Percentiles rank a stretch among this genome's conserved stretches.
Evolutionary conservation across 2,329 filamentous ascomycete genomes (phyloP).

Genomic region (Hymenoscyphus salicellus): DNA sequence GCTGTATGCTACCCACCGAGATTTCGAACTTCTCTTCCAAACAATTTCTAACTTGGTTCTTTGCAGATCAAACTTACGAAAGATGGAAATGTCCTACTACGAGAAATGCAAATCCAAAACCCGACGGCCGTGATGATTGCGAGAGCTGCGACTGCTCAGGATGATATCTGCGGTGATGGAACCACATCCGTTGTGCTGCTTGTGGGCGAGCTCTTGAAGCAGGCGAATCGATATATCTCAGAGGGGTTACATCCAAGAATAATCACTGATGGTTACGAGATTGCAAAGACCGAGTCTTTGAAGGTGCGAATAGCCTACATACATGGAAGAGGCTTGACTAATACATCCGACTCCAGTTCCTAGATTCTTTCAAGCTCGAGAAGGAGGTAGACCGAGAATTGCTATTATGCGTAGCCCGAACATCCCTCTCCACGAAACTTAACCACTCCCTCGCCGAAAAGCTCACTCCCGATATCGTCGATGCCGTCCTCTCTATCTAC

Average conservation of each 20-base stretch:
- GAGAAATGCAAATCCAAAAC: conserved; percentile 94
- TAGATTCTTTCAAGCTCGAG: conserved; percentile 88
- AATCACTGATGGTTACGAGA: conserved; percentile 95
- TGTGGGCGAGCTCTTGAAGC: conserved; percentile 95
- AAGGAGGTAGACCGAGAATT: conserved; percentile 91
- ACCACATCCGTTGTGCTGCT: conserved; percentile 94
- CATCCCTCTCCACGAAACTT: conserved; percentile 92
- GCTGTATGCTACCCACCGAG: conserved; percentile 48
- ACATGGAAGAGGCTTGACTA: conserved; percentile 12
- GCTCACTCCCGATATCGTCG: conserved; percentile 91
- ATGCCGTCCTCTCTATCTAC: conserved; percentile 93
- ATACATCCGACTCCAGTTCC: conserved; percentile 57
- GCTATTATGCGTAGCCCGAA: conserved; percentile 86
- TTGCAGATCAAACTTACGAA: conserved; percentile 94
- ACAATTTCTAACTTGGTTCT: conserved; percentile 21
- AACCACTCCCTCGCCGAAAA: conserved; percentile 84
- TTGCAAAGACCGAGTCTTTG: conserved; percentile 88
- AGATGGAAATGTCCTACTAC: conserved; percentile 83
- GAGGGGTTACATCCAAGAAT: conserved; percentile 97
- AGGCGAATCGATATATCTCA: conserved; percentile 91
- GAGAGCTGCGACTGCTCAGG: conserved; percentile 88
- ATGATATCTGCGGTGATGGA: conserved; percentile 97
- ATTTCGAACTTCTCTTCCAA: conserved; percentile 16
- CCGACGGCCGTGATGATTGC: conserved; percentile 87
- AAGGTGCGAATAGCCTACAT: conserved; percentile 55